Conservation (phyloP, 345 rosid genomes). For the Eucalyptus pauciflora region DNA sequence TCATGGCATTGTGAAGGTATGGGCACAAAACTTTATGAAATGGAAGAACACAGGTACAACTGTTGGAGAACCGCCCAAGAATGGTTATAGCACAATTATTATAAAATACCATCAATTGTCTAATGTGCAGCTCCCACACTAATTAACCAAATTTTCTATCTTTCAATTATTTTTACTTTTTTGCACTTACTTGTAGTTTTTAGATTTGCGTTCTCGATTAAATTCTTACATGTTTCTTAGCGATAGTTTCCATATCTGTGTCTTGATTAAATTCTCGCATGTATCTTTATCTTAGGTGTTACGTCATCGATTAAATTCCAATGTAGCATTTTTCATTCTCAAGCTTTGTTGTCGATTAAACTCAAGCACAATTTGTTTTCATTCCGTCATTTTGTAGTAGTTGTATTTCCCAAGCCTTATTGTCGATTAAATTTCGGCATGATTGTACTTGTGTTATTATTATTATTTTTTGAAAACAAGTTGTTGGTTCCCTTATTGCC, state of each 20-base stretch:
- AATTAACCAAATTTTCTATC: not conserved
- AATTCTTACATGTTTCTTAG: not conserved
- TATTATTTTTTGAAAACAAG: too few species aligned
- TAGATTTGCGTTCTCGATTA: accelerated
- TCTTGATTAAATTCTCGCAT: not conserved
- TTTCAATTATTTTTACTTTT: not conserved
- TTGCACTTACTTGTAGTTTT: not conserved
- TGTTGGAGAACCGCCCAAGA: not conserved
- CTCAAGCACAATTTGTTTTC: accelerated
- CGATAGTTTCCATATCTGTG: not conserved
- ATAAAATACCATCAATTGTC: not conserved
- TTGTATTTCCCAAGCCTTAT: not conserved
- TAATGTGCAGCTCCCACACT: not conserved
- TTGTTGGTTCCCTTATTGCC: not conserved
- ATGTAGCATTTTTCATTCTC: not conserved
- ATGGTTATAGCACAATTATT: not conserved
- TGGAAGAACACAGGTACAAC: not conserved
- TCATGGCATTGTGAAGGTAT: not conserved
- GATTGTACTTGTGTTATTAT: too few species aligned
- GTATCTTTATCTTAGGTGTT: not conserved
- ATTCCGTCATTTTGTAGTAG: not conserved
- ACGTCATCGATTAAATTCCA: too few species aligned
- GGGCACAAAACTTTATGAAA: not conserved
- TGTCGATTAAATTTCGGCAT: not conserved
- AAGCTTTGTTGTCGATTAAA: too few species aligned